These are phyloP conservation scores for Lachnellula willkommii DNA, from an alignment of 2,329 filamentous ascomycete genomes.

Conservation along the genomic window DNA sequence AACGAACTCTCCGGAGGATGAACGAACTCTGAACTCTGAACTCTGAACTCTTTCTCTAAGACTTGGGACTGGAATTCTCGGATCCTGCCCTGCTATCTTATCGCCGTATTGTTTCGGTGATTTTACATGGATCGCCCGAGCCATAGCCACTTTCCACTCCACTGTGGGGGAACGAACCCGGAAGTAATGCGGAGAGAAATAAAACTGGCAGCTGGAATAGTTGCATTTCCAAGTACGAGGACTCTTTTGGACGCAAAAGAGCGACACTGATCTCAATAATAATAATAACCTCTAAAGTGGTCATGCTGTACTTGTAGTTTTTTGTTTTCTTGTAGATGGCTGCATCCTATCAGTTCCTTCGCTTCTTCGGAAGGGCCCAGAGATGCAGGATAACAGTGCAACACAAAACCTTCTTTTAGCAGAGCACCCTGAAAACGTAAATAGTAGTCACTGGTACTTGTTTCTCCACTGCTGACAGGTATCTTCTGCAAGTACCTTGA, in stretches of 20 bases:
- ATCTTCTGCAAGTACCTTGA: background rate
- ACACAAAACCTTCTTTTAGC: background rate
- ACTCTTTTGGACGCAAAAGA: background rate
- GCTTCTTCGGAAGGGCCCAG: conserved; percentile 17
- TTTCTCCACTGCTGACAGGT: background rate
- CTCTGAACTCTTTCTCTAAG: background rate
- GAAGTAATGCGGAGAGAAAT: background rate
- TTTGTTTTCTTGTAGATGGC: background rate
- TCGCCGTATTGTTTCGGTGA: conserved; percentile 2
- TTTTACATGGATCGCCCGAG: background rate
- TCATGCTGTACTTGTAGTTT: background rate
- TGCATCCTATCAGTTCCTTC: conserved; percentile 9
- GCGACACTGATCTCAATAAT: background rate
- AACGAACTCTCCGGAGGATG: too few species aligned
- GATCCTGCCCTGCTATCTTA: conserved; percentile 2
- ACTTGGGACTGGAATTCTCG: background rate
- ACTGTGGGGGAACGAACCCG: background rate
- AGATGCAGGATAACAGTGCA: conserved; percentile 13
- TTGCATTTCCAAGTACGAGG: background rate
- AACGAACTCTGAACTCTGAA: too few species aligned
- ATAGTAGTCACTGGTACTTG: conserved; percentile 4
- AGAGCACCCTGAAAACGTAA: too few species aligned
- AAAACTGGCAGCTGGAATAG: background rate
- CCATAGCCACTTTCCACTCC: background rate
- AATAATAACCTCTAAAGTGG: background rate